Evolutionary conservation across 495 filamentous ascomycete species (phyloP).

Genomic region (Neurospora intermedia): DNA sequence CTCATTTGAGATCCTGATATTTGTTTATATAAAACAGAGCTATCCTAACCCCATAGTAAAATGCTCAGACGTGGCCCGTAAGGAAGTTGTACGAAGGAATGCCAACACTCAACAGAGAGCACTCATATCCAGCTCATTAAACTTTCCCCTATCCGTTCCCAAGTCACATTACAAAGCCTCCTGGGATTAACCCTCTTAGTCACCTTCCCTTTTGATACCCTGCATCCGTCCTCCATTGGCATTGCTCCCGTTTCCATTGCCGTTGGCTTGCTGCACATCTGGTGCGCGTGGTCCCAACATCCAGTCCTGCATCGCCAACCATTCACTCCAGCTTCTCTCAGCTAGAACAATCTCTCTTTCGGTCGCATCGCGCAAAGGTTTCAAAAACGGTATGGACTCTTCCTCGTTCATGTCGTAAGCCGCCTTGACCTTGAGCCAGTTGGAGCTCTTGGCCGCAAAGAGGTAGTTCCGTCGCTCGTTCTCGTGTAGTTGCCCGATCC

Average conservation of each 20-base stretch:
- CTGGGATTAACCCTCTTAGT: not conserved
- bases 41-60: not conserved
- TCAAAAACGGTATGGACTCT: conserved; percentile 78
- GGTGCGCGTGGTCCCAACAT: conserved; percentile 60
- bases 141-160: not conserved
- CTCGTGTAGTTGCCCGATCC: conserved; percentile 75
- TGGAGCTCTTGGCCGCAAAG: conserved; percentile 85
- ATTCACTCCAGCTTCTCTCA: conserved; percentile 73
- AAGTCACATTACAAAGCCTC: not conserved
- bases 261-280: conserved; percentile 6
- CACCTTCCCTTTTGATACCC: not conserved
- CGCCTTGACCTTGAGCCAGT: conserved; percentile 77
- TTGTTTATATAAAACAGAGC: not conserved
- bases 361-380: conserved; percentile 60
- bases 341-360: conserved; percentile 76
- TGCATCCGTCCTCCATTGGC: not conserved
- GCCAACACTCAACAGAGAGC: not conserved
- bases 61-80: not conserved
- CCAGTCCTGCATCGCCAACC: conserved; percentile 93
- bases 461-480: conserved; percentile 88
- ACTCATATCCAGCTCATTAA: not conserved
- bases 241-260: not conserved
- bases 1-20: not conserved
- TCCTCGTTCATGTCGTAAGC: conserved; percentile 76
- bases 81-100: not conserved